Base-by-base conservation (phyloP, 116 monocot species). In the Phalaenopsis hybrid region DNA sequence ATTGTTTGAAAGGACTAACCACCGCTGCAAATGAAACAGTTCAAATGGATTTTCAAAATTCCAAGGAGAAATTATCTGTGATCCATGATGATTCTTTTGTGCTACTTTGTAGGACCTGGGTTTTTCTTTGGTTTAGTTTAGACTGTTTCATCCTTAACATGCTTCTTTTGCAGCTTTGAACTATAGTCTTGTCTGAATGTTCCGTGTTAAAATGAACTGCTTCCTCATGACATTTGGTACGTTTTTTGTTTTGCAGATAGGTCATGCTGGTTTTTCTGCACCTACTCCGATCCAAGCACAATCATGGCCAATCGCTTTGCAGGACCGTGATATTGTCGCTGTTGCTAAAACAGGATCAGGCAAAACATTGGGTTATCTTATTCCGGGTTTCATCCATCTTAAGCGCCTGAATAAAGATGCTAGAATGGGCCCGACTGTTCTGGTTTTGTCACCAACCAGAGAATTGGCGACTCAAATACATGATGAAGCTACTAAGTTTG, bases 331-430 rank as follows among this genome's bases (percentile, higher is more conserved):
- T 79, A 85, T 99, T 78, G 93, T 99, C 7, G 99, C 99, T 1
- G 85, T 95, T 87, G 99, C 99, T 79, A 95, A 99, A 82, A 99
- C 99, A 15, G 99, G 99, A 18, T 99, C 99, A 9, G 99, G 99
- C 28, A 99, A 99, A 79, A 99, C 99, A 52, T 72, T 93, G 23
- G 99, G 93, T 8, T 99, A 95, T 88, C 88, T 95, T n/a, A 79
- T 99, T 83, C 99, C 99, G n/a, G 94, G 90, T 17, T 97, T 94
- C 76, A 82, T 95, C 76, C 95, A 89, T 87, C 79, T 93, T 41
- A 93, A 89, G 79, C 92, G 85, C 41, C 79, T 92, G 20, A 85
- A 81, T 0, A 95, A 89, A 77, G 90, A 93, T 87, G 73, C 88
- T 18, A 86, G 79, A 67, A 75, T 87, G 75, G 99, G 99, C 15